Percentiles rank a stretch among this genome's conserved stretches.
Evolutionary conservation across 2,329 filamentous ascomycete genomes (phyloP).

Genomic region (Boeremia lycopersici): DNA sequence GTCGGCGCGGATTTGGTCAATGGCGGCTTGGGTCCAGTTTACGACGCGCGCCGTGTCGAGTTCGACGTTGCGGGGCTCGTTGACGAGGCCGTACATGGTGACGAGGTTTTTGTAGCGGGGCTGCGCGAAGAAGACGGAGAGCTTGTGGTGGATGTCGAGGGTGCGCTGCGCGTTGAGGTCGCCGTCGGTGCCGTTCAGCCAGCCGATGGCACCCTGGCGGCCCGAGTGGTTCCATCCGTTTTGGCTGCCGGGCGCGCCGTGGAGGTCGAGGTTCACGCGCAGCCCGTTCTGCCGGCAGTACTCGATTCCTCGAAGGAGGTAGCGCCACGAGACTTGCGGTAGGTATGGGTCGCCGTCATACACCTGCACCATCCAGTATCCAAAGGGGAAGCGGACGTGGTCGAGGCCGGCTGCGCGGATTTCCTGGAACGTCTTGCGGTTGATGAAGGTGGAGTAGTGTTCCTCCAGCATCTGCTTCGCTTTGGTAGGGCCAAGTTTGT

Average conservation of each 20-base stretch:
- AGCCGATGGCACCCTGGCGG: slow-evolving; percentile 76
- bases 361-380: slow-evolving; percentile 89
- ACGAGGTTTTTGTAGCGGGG: slow-evolving; percentile 90
- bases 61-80: slow-evolving; percentile 84
- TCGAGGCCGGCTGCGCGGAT: slow-evolving; percentile 89
- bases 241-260: slow-evolving; percentile 89
- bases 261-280: slow-evolving; percentile 89
- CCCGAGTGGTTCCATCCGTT: slow-evolving; percentile 99
- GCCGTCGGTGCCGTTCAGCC: slow-evolving; percentile 91
- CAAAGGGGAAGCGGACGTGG: slow-evolving; percentile 94
- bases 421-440: slow-evolving; percentile 79
- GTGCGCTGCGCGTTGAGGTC: slow-evolving; percentile 77
- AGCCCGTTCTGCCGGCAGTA: slow-evolving; percentile 92
- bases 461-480: slow-evolving; percentile 75
- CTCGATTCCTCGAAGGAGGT: slow-evolving; percentile 89
- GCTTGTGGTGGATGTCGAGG: slow-evolving; percentile 82
- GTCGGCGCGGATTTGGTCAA: slow-evolving; percentile 74
- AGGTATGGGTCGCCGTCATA: slow-evolving; percentile 90
- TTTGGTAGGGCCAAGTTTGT: slow-evolving; percentile 68
- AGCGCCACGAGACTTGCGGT: slow-evolving; percentile 86
- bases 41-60: slow-evolving; percentile 71
- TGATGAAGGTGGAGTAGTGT: slow-evolving; percentile 90
- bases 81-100: slow-evolving; percentile 90
- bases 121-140: slow-evolving; percentile 92
- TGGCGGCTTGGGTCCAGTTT: slow-evolving; percentile 78